Evolutionary conservation across 2,329 filamentous ascomycete species (phyloP).

Genomic region (Tolypocladium tropicale): DNA sequence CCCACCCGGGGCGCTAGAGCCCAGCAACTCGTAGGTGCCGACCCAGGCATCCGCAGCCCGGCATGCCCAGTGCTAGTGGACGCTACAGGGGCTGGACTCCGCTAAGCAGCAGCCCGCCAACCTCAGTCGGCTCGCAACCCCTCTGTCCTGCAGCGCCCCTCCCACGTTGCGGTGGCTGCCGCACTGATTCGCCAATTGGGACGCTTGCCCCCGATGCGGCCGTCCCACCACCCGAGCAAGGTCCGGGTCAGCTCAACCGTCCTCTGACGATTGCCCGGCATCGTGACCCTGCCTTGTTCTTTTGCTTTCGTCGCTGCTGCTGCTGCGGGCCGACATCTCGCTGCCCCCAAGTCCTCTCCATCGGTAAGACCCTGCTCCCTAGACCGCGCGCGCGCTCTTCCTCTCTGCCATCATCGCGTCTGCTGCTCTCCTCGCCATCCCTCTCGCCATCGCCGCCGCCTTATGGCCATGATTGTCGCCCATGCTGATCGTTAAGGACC

Average conservation of each 20-base stretch:
- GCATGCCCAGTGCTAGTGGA: no score
- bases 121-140: slow-evolving; percentile 5
- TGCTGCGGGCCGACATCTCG: background rate
- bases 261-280: background rate
- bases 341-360: background rate
- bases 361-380: background rate
- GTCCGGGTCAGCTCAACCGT: background rate
- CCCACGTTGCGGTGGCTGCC: slow-evolving; percentile 11
- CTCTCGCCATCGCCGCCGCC: background rate
- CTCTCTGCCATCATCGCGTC: background rate
- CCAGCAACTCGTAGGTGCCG: no score
- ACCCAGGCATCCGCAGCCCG: no score
- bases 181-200: slow-evolving; percentile 14
- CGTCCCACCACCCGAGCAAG: background rate
- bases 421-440: background rate
- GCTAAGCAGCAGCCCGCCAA: background rate
- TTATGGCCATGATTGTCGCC: slow-evolving; percentile 6
- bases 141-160: slow-evolving; percentile 4
- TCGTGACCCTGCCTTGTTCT: background rate
- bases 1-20: background rate
- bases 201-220: background rate
- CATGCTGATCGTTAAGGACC: slow-evolving; percentile 45
- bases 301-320: background rate
- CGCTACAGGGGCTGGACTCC: background rate
- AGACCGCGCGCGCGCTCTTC: background rate